Evolutionary conservation across 805 yeast species (phyloP), one percentile per base, ranked within the genome.

Genomic region (Jamesozyma hellenica): DNA sequence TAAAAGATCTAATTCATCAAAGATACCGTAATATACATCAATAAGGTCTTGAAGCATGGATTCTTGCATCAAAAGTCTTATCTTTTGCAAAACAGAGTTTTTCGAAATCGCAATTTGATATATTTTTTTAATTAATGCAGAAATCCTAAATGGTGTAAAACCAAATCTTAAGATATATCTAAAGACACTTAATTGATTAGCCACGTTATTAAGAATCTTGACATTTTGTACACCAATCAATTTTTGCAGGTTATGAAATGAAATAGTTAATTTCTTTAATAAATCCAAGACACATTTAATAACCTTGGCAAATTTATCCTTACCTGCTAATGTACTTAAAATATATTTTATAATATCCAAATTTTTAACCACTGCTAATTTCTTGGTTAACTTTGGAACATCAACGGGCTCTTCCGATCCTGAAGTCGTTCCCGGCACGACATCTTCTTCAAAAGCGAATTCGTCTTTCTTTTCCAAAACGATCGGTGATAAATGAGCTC

Each of bases 81-180:
- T 7, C 16, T 29, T n/a, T 19, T 19, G 32, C 17, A 11, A 11
- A 3, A 21, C 39, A 33, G 17, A 9, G 12, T 8, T 1, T 18
- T 36, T 42, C 5, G 12, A 9, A 15, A n/a, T n/a, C 6, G 18
- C 0, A n/a, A 30, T 10, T 15, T 30, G 19, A 10, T 3, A 8
- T 15, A 74, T 11, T 43, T 68, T 70, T 46, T 46, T 25, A 55
- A 36, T 14, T 74, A 44, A 46, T 19, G 63, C 56, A 28, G 69
- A 52, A 2, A 76, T 32, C 45, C 79, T 66, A 56, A 78, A 75
- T 2, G 86, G 86, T 6, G 82, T 68, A 34, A 77, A 74, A 31
- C 88, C 90, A 43, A 79, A 79, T 48, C 90, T 68, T 47, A 81
- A 59, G 39, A 77, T 68, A 52, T 79, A 85, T 58, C 92, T 71